Percentiles rank a stretch among this genome's conserved stretches.
Conservation (phyloP, 192 early-diverging fungal species). For the Entomortierella parvispora region DNA sequence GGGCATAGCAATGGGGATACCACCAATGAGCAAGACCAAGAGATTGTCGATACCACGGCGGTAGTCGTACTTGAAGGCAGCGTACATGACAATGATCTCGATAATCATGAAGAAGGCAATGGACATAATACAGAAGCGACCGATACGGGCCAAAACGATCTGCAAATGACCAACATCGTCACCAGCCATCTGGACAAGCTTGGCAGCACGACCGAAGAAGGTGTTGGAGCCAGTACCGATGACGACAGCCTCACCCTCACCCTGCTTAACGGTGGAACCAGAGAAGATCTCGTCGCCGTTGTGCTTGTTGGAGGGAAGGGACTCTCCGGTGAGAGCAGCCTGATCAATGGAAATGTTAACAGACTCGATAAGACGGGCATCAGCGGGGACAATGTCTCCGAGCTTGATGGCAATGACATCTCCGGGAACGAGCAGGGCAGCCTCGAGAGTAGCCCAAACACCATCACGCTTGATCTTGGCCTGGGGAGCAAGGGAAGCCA, state of each 20-base stretch:
- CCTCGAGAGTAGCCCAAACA: constrained; percentile 80
- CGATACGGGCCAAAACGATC: constrained; percentile 77
- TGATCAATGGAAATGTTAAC: constrained; percentile 73
- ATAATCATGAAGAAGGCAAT: constrained; percentile 78
- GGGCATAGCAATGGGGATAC: constrained; percentile 86
- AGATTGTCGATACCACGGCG: constrained; percentile 84
- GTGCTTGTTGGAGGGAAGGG: constrained; percentile 75
- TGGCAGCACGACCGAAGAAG: constrained; percentile 85
- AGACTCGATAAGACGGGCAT: constrained; percentile 79
- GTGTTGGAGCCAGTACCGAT: constrained; percentile 86
- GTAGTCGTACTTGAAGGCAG: constrained; percentile 74
- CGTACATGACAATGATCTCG: constrained; percentile 77
- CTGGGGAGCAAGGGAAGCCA: constrained; percentile 91
- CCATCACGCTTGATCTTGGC: constrained; percentile 90
- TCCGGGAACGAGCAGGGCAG: constrained; percentile 84
- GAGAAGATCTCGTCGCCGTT: constrained; percentile 79
- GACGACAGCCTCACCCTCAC: constrained; percentile 80
- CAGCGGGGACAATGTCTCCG: constrained; percentile 91
- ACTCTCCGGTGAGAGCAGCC: constrained; percentile 80
- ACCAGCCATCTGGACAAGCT: constrained; percentile 75
- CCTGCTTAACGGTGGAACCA: constrained; percentile 84
- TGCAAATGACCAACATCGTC: constrained; percentile 83
- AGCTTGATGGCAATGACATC: constrained; percentile 89
- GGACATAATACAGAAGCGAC: constrained; percentile 79
- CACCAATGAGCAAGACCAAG: constrained; percentile 82